These are phyloP conservation scores for Colletotrichum neosansevieriae DNA, from an alignment of 2,329 filamentous ascomycete species.

Conservation along the genomic window DNA sequence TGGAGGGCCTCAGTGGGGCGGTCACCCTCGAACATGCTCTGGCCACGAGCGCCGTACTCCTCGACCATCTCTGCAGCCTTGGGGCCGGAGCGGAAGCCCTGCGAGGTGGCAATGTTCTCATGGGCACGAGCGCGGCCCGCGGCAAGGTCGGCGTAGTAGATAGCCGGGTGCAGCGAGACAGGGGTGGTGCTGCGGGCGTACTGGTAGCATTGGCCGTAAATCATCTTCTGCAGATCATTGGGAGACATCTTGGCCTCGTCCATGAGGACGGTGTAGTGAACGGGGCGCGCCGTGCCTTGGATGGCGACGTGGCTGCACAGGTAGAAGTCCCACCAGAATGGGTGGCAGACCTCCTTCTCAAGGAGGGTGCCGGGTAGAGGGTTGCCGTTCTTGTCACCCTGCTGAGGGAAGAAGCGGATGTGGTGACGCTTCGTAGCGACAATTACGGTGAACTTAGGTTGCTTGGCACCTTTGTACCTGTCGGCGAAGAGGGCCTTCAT, in stretches of 20 bases:
- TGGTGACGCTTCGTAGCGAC: constrained; percentile 95
- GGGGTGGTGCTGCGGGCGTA: constrained; percentile 93
- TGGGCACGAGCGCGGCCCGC: constrained; percentile 84
- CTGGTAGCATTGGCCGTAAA: constrained; percentile 95
- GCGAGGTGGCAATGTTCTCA: constrained; percentile 63
- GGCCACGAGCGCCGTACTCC: constrained; percentile 56
- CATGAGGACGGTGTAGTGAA: constrained; percentile 89
- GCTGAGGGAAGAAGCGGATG: constrained; percentile 82
- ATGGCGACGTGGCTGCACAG: constrained; percentile 77
- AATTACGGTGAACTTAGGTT: constrained; percentile 82
- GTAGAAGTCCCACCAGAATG: constrained; percentile 91
- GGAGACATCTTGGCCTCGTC: constrained; percentile 80
- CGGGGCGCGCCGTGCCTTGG: constrained; percentile 92
- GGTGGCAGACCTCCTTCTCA: constrained; percentile 90
- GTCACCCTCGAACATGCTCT: constrained; percentile 33
- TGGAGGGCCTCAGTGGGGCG: constrained; percentile 37
- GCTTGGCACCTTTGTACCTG: constrained; percentile 43
- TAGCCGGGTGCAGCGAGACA: constrained; percentile 87
- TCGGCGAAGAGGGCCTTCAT: constrained; percentile 72
- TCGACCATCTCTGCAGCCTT: constrained; percentile 57
- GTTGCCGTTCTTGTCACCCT: constrained; percentile 82
- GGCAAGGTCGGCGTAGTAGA: constrained; percentile 96
- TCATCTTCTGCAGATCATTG: constrained; percentile 83
- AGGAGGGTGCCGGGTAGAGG: constrained; percentile 88
- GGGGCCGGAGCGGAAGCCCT: constrained; percentile 57